Percentiles rank a stretch among this genome's conserved stretches.
phyloP scores from a whole-genome alignment of 495 filamentous ascomycete species.

The Aspergillus sclerotiicarbonarius region DNA sequence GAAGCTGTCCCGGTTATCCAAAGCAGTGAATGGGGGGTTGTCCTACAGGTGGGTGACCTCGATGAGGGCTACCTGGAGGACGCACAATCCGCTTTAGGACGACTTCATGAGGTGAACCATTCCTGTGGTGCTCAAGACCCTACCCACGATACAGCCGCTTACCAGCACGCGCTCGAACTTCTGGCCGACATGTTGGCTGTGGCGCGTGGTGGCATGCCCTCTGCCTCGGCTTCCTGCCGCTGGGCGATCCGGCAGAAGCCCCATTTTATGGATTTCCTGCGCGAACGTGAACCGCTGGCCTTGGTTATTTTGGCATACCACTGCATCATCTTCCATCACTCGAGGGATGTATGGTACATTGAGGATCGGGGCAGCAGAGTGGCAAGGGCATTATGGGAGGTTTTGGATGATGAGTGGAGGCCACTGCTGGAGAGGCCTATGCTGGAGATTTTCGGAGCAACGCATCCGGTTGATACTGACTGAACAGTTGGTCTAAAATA shows the following conservation, averaged over 20 bases:
- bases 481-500: slow-evolving; percentile 5
- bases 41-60: slow-evolving; percentile 29
- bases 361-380: slow-evolving; percentile 43
- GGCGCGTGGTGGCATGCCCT: slow-evolving; percentile 26
- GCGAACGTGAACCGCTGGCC: slow-evolving; percentile 53
- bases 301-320: slow-evolving; percentile 49
- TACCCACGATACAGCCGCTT: slow-evolving; percentile 35
- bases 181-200: slow-evolving; percentile 33
- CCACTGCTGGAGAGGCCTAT: slow-evolving; percentile 36
- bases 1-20: slow-evolving; percentile 27
- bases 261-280: slow-evolving; percentile 50
- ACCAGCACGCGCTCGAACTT: slow-evolving; percentile 31
- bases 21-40: slow-evolving; percentile 29
- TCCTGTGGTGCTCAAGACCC: slow-evolving; percentile 24
- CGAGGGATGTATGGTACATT: slow-evolving; percentile 47
- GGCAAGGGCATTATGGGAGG: slow-evolving; percentile 35
- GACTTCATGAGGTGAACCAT: slow-evolving; percentile 31
- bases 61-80: slow-evolving; percentile 22
- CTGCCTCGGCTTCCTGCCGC: slow-evolving; percentile 26
- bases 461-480: slow-evolving; percentile 13
- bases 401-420: slow-evolving; percentile 39
- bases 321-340: slow-evolving; percentile 41
- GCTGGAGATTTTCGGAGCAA: slow-evolving; percentile 32
- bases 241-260: slow-evolving; percentile 52
- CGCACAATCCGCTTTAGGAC: slow-evolving; percentile 18